These are phyloP conservation scores for Mitragyna speciosa DNA, from an alignment of 257 asterid species.

Conservation along the genomic window DNA sequence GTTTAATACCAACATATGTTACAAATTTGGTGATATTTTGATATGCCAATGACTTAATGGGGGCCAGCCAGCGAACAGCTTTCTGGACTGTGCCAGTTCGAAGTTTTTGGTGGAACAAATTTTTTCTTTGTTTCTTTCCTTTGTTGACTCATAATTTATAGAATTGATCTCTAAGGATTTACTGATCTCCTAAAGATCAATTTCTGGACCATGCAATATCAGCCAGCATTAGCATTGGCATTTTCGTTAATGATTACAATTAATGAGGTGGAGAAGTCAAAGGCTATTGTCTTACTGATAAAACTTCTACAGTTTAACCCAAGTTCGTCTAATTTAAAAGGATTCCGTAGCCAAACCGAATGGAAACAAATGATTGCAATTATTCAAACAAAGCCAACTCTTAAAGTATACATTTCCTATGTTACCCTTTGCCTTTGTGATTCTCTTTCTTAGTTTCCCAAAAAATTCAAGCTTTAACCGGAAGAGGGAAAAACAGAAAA, in stretches of 20 bases:
- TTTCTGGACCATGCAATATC: too few species aligned
- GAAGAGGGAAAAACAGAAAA: neutral
- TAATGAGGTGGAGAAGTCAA: neutral
- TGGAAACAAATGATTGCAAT: neutral
- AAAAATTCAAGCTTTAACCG: slow-evolving; percentile 8
- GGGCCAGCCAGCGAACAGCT: neutral
- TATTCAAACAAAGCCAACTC: neutral
- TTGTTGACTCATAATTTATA: too few species aligned
- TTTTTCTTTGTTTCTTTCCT: too few species aligned
- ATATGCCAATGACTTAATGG: neutral
- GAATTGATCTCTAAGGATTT: too few species aligned
- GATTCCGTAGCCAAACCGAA: neutral
- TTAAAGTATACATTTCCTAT: neutral
- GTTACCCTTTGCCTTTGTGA: slow-evolving; percentile 2
- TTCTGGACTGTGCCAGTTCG: too few species aligned
- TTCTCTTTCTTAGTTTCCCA: neutral
- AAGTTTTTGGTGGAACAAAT: too few species aligned
- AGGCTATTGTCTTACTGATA: too few species aligned
- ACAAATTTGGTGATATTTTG: neutral
- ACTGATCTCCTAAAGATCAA: too few species aligned
- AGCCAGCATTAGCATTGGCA: too few species aligned
- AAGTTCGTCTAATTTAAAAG: neutral
- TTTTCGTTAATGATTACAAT: too few species aligned
- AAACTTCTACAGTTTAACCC: neutral
- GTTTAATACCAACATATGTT: neutral